phyloP scores from a whole-genome alignment of 2,329 filamentous ascomycete species.

The Penicillium sp. region DNA sequence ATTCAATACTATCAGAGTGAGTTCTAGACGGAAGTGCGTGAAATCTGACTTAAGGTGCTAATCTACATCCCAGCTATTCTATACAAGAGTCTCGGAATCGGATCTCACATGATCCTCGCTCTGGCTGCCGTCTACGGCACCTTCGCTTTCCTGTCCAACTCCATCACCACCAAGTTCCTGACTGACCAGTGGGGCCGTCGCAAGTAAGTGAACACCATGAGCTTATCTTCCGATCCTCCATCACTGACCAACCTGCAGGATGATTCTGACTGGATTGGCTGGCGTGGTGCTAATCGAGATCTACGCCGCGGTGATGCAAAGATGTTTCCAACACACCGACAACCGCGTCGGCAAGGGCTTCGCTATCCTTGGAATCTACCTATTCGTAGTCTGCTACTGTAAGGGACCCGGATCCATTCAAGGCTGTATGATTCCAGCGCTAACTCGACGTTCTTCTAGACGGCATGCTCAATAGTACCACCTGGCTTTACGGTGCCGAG shows the following conservation, averaged over 20 bases:
- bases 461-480: conserved; percentile 53
- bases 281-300: conserved; percentile 56
- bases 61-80: conserved; percentile 44
- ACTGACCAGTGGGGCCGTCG: conserved; percentile 58
- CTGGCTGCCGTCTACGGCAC: conserved; percentile 56
- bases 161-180: conserved; percentile 51
- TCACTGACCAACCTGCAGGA: conserved; percentile 35
- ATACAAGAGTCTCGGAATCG: conserved; percentile 54
- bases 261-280: conserved; percentile 53
- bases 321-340: conserved; percentile 53
- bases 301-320: conserved; percentile 58
- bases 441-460: conserved; percentile 32
- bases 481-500: conserved; percentile 56
- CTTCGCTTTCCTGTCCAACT: conserved; percentile 50
- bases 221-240: neutral
- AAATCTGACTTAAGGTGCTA: neutral
- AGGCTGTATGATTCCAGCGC: neutral
- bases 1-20: conserved; percentile 43
- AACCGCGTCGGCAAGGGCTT: conserved; percentile 58
- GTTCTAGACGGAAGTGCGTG: neutral
- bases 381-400: conserved; percentile 57
- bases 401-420: conserved; percentile 17
- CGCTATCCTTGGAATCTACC: conserved; percentile 57
- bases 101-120: conserved; percentile 49
- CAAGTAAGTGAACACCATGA: conserved; percentile 38